Evolutionary conservation across 2,329 filamentous ascomycete species (phyloP), one percentile per base, ranked within the genome.

Genomic region (Escovopsis sp.): DNA sequence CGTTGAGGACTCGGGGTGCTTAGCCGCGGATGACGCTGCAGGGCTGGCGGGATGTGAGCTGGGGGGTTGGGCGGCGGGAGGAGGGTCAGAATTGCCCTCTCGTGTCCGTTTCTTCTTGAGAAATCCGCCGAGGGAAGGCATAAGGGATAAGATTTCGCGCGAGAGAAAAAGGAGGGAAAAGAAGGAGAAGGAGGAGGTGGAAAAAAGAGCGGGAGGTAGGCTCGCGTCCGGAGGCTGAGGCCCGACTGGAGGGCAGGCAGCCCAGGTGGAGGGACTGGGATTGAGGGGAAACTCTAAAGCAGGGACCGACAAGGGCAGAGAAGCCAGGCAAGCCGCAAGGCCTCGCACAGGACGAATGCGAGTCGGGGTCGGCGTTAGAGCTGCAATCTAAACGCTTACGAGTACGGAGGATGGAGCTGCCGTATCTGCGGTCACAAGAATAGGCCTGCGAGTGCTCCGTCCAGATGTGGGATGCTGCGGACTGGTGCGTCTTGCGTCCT

Each of bases 51-150:
- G 72, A 60, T 82, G 82, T 18, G 34, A 36, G 26, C 30, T 12
- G 36, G 39, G 38, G 39, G 40, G 28, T 26, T 37, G 30, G 35
- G 32, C 41, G 39, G 34, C 36, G 42, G 78, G 71, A 57, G 79
- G 77, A 54, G 73, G 73, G 61, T 85, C 79, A 60, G 76, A 72
- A 60, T 80, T 76, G 59, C 79, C 83, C 70, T 95, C 87, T 77
- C 87, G 93, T 68, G 87, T 94, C 77, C 87, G 82, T 76, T 94
- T 94, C 77, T 94, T 96, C 77, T 95, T 95, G 62, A 96, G 78
- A 61, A 95, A 87, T 65, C 86, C 84, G 71, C 85, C 86, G 72
- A 95, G 77, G 65, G 77, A 85, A 80, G 88, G 91, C 91, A 98
- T 96, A 59, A 57, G 62, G 48, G 8, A 9, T 7, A 7, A 30